Base-by-base conservation (phyloP, 2,329 filamentous ascomycete genomes). In the Nothopassalora personata region DNA sequence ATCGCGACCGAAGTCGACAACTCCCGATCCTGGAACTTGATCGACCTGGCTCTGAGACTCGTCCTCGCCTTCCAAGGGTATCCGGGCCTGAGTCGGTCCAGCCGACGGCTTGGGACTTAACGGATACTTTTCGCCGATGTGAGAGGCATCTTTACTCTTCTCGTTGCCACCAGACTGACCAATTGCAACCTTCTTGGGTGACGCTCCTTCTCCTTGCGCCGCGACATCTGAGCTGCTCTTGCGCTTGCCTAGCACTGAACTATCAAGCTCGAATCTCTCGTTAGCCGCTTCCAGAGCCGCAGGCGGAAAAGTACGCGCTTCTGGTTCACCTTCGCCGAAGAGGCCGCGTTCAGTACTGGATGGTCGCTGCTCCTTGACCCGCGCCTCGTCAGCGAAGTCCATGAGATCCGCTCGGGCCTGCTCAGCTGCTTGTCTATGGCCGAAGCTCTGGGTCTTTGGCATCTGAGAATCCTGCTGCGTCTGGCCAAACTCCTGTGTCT, bases 221-320 rank as follows among this genome's bases (percentile, higher is more conserved):
- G 19, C 15, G 11, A n/a, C 36, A 1, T 31, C 53, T 27, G 49
- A 28, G 11, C 43, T 50, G 23, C 53, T 56, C 60, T 66, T 67
- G 23, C 65, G 62, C 65, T 67, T 67, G 15, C 65, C 63, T 6
- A 64, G 60, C 8, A 58, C 47, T 8, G 50, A 39, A 15, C 30
- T 28, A 9, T 43, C 50, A 7, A 49, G 49, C 6, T 52, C 27
- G 10, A 30, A 28, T 8, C n/a, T 23, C 34, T 23, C 15, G 23
- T 19, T 10, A 2, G 13, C 18, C 13, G 30, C 45, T 15, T n/a
- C 34, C 3, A 19, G 6, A 6, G 48, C 53, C 13, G 27, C 54
- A 30, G 13, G n/a, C 2, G n/a, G 30, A 11, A n/a, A 10, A 13
- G 34, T 23, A 11, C 13, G 46, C 15, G 34, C 39, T 43, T 15